Evolutionary conservation across 2,329 filamentous ascomycete genomes (phyloP).

Genomic region (Monosporascus sp.): DNA sequence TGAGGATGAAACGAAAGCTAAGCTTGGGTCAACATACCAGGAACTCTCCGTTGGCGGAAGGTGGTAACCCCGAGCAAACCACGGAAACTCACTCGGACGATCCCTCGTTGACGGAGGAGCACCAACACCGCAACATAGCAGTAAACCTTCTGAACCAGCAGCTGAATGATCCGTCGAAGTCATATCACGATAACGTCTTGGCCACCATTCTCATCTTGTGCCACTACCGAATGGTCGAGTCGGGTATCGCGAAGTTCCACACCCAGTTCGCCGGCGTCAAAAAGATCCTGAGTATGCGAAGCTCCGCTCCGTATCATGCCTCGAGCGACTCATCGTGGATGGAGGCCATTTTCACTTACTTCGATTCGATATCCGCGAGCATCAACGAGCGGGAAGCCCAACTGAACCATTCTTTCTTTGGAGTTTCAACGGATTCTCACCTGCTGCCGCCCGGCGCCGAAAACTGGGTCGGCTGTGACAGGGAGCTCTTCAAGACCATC

Average conservation of each 20-base stretch:
- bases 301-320: slow-evolving; percentile 44
- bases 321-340: slow-evolving; percentile 79
- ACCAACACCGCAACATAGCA: slow-evolving; percentile 74
- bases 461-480: slow-evolving; percentile 83
- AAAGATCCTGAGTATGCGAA: slow-evolving; percentile 76
- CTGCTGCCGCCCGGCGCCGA: slow-evolving; percentile 61
- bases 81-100: slow-evolving; percentile 50
- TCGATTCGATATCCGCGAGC: slow-evolving; percentile 85
- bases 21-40: slow-evolving; percentile 52
- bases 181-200: slow-evolving; percentile 79
- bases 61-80: slow-evolving; percentile 37
- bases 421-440: slow-evolving; percentile 39
- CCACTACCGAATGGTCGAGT: slow-evolving; percentile 90
- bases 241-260: slow-evolving; percentile 86
- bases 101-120: slow-evolving; percentile 69
- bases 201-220: slow-evolving; percentile 84
- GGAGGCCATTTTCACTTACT: slow-evolving; percentile 88
- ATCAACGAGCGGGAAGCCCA: slow-evolving; percentile 90
- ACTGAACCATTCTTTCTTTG: slow-evolving; percentile 63
- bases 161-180: slow-evolving; percentile 67
- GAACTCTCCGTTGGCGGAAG: slow-evolving; percentile 45
- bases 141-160: slow-evolving; percentile 80
- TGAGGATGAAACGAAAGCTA: slow-evolving; percentile 75
- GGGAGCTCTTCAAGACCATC: slow-evolving; percentile 79
- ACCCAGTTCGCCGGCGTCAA: slow-evolving; percentile 91